phyloP scores from a whole-genome alignment of 768 basidiomycete genomes.

The Suillus cothurnatus region DNA sequence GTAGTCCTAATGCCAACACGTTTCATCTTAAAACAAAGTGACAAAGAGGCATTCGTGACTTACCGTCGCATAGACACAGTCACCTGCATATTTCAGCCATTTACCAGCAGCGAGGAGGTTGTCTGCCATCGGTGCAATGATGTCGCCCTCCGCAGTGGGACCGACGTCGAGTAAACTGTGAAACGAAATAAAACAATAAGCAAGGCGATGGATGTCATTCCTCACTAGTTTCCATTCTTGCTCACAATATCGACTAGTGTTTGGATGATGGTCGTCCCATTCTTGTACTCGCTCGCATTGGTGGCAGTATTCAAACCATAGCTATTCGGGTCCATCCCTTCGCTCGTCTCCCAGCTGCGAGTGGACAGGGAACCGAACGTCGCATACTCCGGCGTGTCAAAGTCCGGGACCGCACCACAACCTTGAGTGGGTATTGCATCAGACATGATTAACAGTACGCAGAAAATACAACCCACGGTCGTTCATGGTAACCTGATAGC shows the following conservation, averaged over 20 bases:
- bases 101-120: slow-evolving; percentile 51
- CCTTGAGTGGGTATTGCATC: slow-evolving; percentile 29
- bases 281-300: slow-evolving; percentile 46
- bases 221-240: slow-evolving; percentile 65
- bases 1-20: slow-evolving; percentile 37
- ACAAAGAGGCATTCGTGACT: slow-evolving; percentile 14
- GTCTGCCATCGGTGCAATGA: slow-evolving; percentile 49
- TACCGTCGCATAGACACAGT: slow-evolving; percentile 57
- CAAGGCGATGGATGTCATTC: background rate
- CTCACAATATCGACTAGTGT: slow-evolving; percentile 58
- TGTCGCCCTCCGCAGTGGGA: slow-evolving; percentile 56
- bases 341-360: slow-evolving; percentile 57
- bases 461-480: slow-evolving; percentile 33
- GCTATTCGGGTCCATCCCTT: slow-evolving; percentile 57
- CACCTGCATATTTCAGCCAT: slow-evolving; percentile 53
- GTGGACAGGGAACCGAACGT: slow-evolving; percentile 49
- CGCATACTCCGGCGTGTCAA: slow-evolving; percentile 58
- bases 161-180: slow-evolving; percentile 53
- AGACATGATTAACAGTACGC: background rate
- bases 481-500: slow-evolving; percentile 51
- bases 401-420: slow-evolving; percentile 52
- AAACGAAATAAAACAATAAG: background rate
- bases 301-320: slow-evolving; percentile 52
- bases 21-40: slow-evolving; percentile 3
- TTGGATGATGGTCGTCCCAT: slow-evolving; percentile 49